Percentiles rank a stretch among this genome's conserved stretches.
phyloP scores from a whole-genome alignment of 2,329 filamentous ascomycete species.

The Fusarium algeriense region DNA sequence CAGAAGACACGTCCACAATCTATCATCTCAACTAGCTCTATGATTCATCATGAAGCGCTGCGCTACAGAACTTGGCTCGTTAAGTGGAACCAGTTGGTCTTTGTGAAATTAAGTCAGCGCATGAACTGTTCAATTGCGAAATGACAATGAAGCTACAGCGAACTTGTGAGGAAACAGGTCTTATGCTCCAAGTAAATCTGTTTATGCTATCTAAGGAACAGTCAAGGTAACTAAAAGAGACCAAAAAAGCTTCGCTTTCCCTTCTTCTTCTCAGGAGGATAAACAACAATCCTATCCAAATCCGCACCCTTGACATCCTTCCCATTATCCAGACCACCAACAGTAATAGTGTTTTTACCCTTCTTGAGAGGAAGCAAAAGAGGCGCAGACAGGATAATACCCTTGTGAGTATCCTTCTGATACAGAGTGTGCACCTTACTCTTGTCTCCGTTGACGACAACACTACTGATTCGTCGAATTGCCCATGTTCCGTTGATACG shows the following conservation, averaged over 20 bases:
- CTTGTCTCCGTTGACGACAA: conserved; percentile 65
- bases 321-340: conserved; percentile 69
- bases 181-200: accelerated
- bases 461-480: conserved; percentile 69
- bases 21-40: too few species aligned
- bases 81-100: too few species aligned
- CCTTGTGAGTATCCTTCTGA: conserved; percentile 67
- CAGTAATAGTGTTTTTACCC: conserved; percentile 67
- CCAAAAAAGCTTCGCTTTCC: conserved; percentile 14
- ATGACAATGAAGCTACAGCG: background rate
- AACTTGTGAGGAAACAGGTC: background rate
- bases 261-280: conserved; percentile 61
- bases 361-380: conserved; percentile 65
- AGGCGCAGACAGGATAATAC: conserved; percentile 69
- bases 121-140: too few species aligned
- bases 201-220: background rate
- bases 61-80: too few species aligned
- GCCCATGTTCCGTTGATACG: conserved; percentile 71
- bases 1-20: too few species aligned
- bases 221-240: background rate
- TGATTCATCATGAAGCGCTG: too few species aligned
- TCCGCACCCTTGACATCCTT: conserved; percentile 69
- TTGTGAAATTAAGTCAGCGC: too few species aligned
- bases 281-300: conserved; percentile 70
- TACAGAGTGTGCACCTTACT: conserved; percentile 61